Conservation (phyloP, 2,329 filamentous ascomycete species). For the Fusarium sp. region DNA sequence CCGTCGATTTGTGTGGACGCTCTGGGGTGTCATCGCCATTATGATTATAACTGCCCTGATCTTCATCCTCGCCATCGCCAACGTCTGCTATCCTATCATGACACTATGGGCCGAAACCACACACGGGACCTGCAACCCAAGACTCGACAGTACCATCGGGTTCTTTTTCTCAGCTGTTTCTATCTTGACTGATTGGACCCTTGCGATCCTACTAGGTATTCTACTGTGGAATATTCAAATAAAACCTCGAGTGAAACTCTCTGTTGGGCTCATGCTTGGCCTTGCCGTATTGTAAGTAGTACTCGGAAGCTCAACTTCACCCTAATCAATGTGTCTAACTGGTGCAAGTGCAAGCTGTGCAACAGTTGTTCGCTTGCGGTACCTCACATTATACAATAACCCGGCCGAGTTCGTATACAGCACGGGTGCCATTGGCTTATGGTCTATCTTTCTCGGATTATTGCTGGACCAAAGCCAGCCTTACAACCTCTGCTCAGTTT, state of each 20-base stretch:
- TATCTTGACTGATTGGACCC: conserved; percentile 41
- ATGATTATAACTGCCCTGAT: conserved; percentile 25
- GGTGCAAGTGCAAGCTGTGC: conserved; percentile 31
- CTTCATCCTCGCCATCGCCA: conserved; percentile 35
- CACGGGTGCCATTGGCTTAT: conserved; percentile 36
- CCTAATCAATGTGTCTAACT: neutral
- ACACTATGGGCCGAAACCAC: conserved; percentile 36
- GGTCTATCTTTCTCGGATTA: conserved; percentile 39
- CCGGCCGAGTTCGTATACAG: conserved; percentile 37
- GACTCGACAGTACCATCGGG: conserved; percentile 33
- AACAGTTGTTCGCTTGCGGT: conserved; percentile 36
- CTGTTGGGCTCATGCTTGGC: conserved; percentile 33
- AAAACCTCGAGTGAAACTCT: conserved; percentile 37
- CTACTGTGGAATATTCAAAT: conserved; percentile 44
- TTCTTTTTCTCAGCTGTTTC: conserved; percentile 42
- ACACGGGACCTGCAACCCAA: conserved; percentile 28
- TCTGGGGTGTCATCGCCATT: conserved; percentile 27
- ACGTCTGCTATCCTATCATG: conserved; percentile 41
- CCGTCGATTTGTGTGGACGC: conserved; percentile 25
- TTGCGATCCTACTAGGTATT: conserved; percentile 41
- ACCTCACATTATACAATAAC: conserved; percentile 35
- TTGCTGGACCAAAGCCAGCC: conserved; percentile 40
- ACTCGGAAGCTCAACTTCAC: fast-evolving
- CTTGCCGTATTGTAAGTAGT: conserved; percentile 36
- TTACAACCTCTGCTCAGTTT: conserved; percentile 34